These are phyloP conservation scores for Hypoxylon sp. DNA, from an alignment of 2,329 filamentous ascomycete genomes.

Conservation along the genomic window DNA sequence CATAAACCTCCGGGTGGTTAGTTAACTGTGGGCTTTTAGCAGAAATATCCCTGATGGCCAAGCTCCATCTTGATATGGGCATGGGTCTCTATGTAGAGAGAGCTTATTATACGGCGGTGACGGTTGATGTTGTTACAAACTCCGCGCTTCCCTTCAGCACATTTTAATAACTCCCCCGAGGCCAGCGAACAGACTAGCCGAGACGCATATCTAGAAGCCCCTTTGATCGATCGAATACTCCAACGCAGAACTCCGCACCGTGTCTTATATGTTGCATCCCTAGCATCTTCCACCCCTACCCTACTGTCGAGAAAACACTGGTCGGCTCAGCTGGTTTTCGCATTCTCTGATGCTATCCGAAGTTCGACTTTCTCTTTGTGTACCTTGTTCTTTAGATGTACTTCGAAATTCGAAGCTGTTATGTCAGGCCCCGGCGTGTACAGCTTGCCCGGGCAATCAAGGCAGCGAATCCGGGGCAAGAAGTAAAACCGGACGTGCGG, in stretches of 20 bases:
- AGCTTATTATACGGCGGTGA: slow-evolving; percentile 33
- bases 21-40: not conserved
- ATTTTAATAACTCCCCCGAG: slow-evolving; percentile 35
- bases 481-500: slow-evolving; percentile 83
- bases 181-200: slow-evolving; percentile 8
- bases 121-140: slow-evolving; percentile 45
- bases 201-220: slow-evolving; percentile 32
- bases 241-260: slow-evolving; percentile 35
- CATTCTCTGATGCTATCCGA: slow-evolving; percentile 30
- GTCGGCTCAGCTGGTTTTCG: slow-evolving; percentile 23
- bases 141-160: slow-evolving; percentile 40
- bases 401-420: slow-evolving; percentile 91
- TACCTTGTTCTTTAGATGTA: slow-evolving; percentile 87
- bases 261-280: slow-evolving; percentile 30
- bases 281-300: slow-evolving; percentile 9
- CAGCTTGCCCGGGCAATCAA: slow-evolving; percentile 92
- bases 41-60: slow-evolving; percentile 10
- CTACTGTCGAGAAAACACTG: not conserved
- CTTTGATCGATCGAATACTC: slow-evolving; percentile 15
- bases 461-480: slow-evolving; percentile 89
- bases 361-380: slow-evolving; percentile 80
- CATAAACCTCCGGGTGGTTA: not conserved
- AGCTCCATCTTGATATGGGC: slow-evolving; percentile 14
- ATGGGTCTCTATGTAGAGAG: slow-evolving; percentile 23
- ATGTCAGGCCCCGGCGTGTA: slow-evolving; percentile 91